Percentiles rank a stretch among this genome's conserved stretches.
Conservation (phyloP, 1,139 yeast genomes). For the Pichia sp. region DNA sequence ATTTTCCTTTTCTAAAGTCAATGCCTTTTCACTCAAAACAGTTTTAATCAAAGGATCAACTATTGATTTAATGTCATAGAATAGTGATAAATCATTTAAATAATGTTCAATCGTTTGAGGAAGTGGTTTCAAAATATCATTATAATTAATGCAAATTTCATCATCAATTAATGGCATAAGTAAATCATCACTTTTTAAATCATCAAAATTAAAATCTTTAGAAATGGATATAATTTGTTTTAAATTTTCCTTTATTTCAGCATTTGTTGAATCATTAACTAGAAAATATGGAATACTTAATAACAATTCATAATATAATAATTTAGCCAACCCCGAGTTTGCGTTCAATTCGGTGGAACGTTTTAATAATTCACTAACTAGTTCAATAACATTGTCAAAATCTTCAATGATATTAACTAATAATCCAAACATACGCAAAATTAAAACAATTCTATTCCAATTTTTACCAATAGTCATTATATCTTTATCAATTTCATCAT, state of each 20-base stretch:
- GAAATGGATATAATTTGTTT: slow-evolving; percentile 44
- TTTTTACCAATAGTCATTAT: slow-evolving; percentile 42
- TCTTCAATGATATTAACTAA: slow-evolving; percentile 51
- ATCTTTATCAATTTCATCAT: slow-evolving; percentile 21
- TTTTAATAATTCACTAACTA: slow-evolving; percentile 50
- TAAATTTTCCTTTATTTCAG: slow-evolving; percentile 33
- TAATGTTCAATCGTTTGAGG: slow-evolving; percentile 8
- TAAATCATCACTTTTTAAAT: slow-evolving; percentile 1
- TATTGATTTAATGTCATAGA: slow-evolving; percentile 18
- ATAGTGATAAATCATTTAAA: slow-evolving; percentile 23
- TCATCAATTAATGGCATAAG: background rate
- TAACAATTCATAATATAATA: slow-evolving; percentile 57
- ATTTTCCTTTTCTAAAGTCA: slow-evolving; percentile 1
- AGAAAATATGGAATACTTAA: slow-evolving; percentile 65
- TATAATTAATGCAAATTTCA: slow-evolving; percentile 3
- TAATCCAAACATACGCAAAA: slow-evolving; percentile 63
- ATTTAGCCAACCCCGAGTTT: slow-evolving; percentile 61
- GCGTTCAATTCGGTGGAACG: slow-evolving; percentile 45
- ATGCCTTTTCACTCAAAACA: slow-evolving; percentile 10
- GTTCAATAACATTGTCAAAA: slow-evolving; percentile 38
- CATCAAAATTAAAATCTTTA: slow-evolving; percentile 30
- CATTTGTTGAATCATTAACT: slow-evolving; percentile 37
- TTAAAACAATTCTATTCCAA: slow-evolving; percentile 68
- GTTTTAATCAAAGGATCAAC: slow-evolving; percentile 15
- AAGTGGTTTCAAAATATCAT: slow-evolving; percentile 1